Conservation (phyloP, 495 filamentous ascomycete species). For the Xylaria grammica region DNA sequence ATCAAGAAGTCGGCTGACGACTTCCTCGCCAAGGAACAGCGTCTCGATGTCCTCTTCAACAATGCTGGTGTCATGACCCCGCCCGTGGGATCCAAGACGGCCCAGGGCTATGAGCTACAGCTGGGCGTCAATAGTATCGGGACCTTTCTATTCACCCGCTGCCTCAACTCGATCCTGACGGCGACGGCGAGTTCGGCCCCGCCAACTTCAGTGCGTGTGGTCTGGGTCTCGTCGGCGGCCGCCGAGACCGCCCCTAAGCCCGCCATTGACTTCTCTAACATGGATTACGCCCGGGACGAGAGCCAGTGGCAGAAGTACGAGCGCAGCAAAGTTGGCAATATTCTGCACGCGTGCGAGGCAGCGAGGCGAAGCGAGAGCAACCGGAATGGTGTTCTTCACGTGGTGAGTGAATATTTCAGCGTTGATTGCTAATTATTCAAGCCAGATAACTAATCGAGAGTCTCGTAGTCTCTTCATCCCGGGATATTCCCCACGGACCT, state of each 20-base stretch:
- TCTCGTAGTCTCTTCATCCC: constrained; percentile 47
- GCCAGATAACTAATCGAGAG: no score
- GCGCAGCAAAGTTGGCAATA: constrained; percentile 45
- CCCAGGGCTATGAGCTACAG: constrained; percentile 43
- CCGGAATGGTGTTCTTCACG: constrained; percentile 23
- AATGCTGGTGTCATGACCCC: constrained; percentile 46
- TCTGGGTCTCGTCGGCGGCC: constrained; percentile 44
- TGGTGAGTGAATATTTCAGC: constrained; percentile 29
- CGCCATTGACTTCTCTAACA: constrained; percentile 39
- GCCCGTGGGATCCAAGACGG: constrained; percentile 27
- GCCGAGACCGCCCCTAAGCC: constrained; percentile 29
- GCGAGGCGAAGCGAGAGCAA: constrained; percentile 31
- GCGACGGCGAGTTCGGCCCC: constrained; percentile 36
- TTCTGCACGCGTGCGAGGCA: constrained; percentile 36
- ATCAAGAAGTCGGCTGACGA: constrained; percentile 23
- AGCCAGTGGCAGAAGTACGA: constrained; percentile 31
- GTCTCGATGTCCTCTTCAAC: constrained; percentile 35
- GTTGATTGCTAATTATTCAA: no score
- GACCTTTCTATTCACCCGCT: constrained; percentile 41
- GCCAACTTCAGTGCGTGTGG: constrained; percentile 42
- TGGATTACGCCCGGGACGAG: constrained; percentile 35
- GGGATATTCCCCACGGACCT: background rate
- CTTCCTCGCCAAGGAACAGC: constrained; percentile 29
- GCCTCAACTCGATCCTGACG: constrained; percentile 49
- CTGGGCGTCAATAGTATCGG: constrained; percentile 46